These are phyloP conservation scores for Musa schizocarpa DNA, from an alignment of 176 grass and related monocot genomes.

Conservation along the genomic window DNA sequence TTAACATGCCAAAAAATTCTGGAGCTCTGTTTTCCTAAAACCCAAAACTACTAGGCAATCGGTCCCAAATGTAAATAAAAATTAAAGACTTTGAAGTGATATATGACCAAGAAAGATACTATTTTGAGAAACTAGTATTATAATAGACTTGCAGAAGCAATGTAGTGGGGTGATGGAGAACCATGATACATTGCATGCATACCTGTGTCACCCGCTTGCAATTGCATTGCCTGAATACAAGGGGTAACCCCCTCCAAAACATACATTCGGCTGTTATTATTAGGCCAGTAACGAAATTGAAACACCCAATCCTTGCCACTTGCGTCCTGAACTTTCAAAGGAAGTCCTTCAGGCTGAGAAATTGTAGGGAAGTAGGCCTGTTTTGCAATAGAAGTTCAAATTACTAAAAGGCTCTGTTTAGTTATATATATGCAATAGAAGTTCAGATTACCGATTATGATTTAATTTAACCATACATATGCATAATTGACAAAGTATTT, in stretches of 20 bases:
- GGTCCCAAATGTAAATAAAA: too few relatives aligned
- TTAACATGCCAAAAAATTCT: neutral
- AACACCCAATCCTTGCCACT: slow-evolving; percentile 98
- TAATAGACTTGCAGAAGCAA: neutral
- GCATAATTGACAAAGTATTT: too few relatives aligned
- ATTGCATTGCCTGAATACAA: slow-evolving; percentile 95
- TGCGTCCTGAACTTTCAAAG: slow-evolving; percentile 85
- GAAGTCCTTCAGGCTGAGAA: slow-evolving; percentile 90
- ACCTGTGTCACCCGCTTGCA: slow-evolving; percentile 98
- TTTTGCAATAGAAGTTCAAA: slow-evolving; percentile 2
- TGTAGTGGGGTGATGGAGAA: neutral
- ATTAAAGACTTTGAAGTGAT: too few relatives aligned
- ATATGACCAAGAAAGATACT: too few relatives aligned
- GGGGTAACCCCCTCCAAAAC: slow-evolving; percentile 98
- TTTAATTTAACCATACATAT: too few relatives aligned
- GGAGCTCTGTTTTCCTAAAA: neutral
- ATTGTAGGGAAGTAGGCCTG: slow-evolving; percentile 94
- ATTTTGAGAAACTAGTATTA: neutral
- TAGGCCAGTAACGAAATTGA: slow-evolving; percentile 98
- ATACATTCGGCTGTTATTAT: slow-evolving; percentile 99
- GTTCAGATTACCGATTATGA: neutral
- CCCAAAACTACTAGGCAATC: neutral
- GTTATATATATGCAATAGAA: neutral
- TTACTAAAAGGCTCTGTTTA: slow-evolving; percentile 1
- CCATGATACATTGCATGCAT: slow-evolving; percentile 1